Conservation (phyloP, 2,329 filamentous ascomycete genomes). For the Sphaerulina musiva region DNA sequence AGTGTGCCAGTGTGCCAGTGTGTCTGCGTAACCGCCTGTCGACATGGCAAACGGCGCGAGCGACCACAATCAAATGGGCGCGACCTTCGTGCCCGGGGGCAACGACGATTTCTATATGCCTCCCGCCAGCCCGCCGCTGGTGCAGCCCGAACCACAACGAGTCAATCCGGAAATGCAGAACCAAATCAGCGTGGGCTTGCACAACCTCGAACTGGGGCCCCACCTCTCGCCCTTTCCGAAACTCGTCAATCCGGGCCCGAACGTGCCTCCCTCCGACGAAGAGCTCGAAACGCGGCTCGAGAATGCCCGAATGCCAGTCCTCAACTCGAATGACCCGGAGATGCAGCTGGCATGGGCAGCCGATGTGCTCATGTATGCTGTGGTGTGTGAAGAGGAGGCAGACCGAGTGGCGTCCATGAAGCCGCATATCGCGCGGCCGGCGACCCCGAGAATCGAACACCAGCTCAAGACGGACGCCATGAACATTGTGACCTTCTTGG, state of each 20-base stretch:
- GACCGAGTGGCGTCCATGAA: constrained; percentile 54
- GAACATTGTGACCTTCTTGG: constrained; percentile 84
- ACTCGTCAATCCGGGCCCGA: constrained; percentile 68
- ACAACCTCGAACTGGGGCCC: constrained; percentile 70
- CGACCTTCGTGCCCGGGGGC: constrained; percentile 63
- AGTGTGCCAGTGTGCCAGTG: neutral
- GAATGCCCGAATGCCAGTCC: constrained; percentile 71
- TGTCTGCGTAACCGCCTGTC: neutral
- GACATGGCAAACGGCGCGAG: constrained; percentile 20
- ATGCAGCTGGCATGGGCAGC: constrained; percentile 97
- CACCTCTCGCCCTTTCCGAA: constrained; percentile 90
- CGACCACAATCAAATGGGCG: constrained; percentile 38
- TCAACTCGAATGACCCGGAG: constrained; percentile 89
- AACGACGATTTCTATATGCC: constrained; percentile 63
- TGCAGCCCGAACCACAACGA: constrained; percentile 62
- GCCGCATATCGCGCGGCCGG: constrained; percentile 48
- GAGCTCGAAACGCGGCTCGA: constrained; percentile 88
- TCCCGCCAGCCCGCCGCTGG: constrained; percentile 51
- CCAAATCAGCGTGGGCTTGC: constrained; percentile 92
- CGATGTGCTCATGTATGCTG: constrained; percentile 82
- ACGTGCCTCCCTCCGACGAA: constrained; percentile 88
- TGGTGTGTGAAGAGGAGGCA: constrained; percentile 72
- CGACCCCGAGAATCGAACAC: constrained; percentile 81
- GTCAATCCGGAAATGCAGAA: constrained; percentile 71
- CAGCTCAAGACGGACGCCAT: constrained; percentile 81